These are phyloP conservation scores for Artemisia tridentata DNA, from an alignment of 129 eudicot genomes.

Conservation along the genomic window DNA sequence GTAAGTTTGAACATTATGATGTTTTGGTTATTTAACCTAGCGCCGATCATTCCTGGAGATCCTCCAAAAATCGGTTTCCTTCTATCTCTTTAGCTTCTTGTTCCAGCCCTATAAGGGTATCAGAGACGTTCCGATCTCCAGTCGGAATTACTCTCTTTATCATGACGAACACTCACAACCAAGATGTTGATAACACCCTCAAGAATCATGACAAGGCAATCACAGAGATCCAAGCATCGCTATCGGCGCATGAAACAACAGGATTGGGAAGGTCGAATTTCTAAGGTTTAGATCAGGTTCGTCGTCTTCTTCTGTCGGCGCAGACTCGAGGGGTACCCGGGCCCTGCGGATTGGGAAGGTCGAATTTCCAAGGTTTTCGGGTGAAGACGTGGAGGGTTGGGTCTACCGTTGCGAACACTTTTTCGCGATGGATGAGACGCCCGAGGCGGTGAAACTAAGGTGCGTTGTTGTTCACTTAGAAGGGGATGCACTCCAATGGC, in stretches of 20 bases:
- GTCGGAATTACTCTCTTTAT: neutral
- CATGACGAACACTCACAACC: neutral
- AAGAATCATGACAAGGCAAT: neutral
- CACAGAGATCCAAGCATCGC: neutral
- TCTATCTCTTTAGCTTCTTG: too few relatives aligned
- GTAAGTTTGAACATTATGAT: too few relatives aligned
- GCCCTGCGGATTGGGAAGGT: neutral
- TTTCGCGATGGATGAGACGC: neutral
- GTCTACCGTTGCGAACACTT: too few relatives aligned
- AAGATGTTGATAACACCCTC: neutral
- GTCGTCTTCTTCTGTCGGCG: too few relatives aligned
- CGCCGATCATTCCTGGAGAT: too few relatives aligned
- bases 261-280: neutral
- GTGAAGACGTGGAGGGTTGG: neutral
- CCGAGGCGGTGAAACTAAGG: too few relatives aligned
- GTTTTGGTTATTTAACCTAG: too few relatives aligned
- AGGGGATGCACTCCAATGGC: too few relatives aligned
- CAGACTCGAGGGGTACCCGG: neutral
- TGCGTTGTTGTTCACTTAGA: too few relatives aligned
- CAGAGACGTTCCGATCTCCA: neutral
- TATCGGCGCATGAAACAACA: neutral
- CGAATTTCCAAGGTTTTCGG: neutral
- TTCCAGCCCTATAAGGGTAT: too few relatives aligned
- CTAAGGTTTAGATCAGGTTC: neutral
- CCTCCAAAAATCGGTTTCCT: too few relatives aligned